Percentiles rank a stretch among this genome's conserved stretches.
Conservation (phyloP, 129 eudicot genomes). For the Glebionis coronaria region DNA sequence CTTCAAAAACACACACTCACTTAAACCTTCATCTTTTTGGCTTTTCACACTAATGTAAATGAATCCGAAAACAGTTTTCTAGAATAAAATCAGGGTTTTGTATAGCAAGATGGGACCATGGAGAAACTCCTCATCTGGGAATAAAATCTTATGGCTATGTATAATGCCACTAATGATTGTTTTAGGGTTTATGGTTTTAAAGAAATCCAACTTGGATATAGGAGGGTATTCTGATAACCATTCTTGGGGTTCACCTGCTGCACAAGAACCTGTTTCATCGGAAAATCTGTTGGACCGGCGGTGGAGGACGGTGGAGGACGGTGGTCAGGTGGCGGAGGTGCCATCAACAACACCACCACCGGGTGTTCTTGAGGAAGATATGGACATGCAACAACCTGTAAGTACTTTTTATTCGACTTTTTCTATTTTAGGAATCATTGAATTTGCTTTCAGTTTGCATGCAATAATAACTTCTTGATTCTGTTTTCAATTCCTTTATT, state of each 20-base stretch:
- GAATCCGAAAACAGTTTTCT: neutral
- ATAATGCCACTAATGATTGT: conserved; percentile 23
- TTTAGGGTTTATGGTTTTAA: conserved; percentile 25
- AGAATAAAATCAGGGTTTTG: neutral
- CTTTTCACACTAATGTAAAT: neutral
- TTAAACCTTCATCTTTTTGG: conserved; percentile 1
- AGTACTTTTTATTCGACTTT: conserved; percentile 9
- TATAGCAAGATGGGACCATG: conserved; percentile 23
- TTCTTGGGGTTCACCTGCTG: neutral
- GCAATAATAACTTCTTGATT: conserved; percentile 27
- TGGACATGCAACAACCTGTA: conserved; percentile 42
- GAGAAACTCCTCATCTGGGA: conserved; percentile 24
- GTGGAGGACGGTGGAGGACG: conserved; percentile 25
- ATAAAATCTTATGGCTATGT: conserved; percentile 17
- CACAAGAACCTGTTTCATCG: conserved; percentile 19
- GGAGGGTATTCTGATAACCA: conserved; percentile 11
- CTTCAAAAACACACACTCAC: neutral
- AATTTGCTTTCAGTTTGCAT: conserved; percentile 29
- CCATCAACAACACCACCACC: conserved; percentile 30
- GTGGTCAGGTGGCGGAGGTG: conserved; percentile 26
- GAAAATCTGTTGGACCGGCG: conserved; percentile 17
- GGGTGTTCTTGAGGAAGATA: conserved; percentile 30
- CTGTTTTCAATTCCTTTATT: conserved; percentile 1
- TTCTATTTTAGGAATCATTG: conserved; percentile 25
- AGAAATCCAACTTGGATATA: conserved; percentile 18